Evolutionary conservation across 169 alveolate genomes (phyloP).

Genomic region (Plasmodium coatneyi): DNA sequence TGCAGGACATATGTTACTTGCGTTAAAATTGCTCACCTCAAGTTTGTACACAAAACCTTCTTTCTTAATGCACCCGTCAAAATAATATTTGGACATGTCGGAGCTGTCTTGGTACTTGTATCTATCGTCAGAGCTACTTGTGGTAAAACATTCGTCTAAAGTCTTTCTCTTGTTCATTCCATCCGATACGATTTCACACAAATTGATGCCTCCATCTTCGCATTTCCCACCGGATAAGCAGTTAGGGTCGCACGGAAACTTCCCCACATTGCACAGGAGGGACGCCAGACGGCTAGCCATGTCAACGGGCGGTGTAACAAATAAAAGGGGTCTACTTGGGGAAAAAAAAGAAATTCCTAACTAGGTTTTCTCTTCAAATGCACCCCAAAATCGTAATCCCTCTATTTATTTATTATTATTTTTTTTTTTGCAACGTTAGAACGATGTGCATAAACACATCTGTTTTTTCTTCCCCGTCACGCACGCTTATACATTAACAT

Average conservation of each 20-base stretch:
- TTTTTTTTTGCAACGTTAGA: background rate
- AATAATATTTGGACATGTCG: background rate
- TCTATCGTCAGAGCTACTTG: background rate
- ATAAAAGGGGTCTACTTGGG: too few species aligned
- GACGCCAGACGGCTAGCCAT: slow-evolving; percentile 22
- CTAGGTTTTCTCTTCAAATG: background rate
- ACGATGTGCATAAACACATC: background rate
- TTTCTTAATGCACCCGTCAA: background rate
- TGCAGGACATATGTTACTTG: background rate
- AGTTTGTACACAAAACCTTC: background rate
- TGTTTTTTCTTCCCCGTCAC: background rate
- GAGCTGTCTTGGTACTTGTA: background rate
- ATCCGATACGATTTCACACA: background rate
- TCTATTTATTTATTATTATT: background rate
- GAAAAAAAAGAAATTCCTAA: background rate
- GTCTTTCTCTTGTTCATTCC: background rate
- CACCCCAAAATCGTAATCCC: background rate
- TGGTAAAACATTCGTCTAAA: background rate
- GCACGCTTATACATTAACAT: background rate
- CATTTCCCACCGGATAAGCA: background rate
- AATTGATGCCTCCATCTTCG: background rate
- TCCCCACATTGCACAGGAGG: background rate
- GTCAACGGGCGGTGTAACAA: background rate
- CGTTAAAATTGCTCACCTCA: background rate
- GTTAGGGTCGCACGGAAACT: background rate